Percentiles rank a stretch among this genome's conserved stretches.
phyloP scores from a whole-genome alignment of 2,329 filamentous ascomycete genomes.

The Colletotrichum graminicola region DNA sequence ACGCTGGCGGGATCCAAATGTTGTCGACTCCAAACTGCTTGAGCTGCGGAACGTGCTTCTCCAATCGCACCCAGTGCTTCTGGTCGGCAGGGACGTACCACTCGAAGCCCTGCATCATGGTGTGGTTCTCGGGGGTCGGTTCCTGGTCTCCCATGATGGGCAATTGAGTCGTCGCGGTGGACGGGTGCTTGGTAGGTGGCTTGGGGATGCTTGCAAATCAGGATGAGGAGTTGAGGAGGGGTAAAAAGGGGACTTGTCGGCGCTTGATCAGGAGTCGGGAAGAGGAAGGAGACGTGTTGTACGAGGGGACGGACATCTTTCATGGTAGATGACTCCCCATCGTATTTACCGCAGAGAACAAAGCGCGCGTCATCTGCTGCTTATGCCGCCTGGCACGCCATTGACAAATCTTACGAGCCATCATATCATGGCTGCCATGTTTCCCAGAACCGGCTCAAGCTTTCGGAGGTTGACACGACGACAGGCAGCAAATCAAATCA shows the following conservation, averaged over 20 bases:
- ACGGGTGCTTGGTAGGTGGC: background rate
- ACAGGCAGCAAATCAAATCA: conserved; percentile 31
- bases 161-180: conserved; percentile 5
- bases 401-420: conserved; percentile 11
- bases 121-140: conserved; percentile 59
- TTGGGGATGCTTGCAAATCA: background rate
- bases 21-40: conserved; percentile 73
- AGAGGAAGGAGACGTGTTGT: background rate
- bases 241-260: background rate
- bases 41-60: conserved; percentile 66
- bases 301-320: background rate
- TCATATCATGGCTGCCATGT: conserved; percentile 4
- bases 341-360: background rate
- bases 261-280: background rate
- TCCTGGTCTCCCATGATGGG: conserved; percentile 41
- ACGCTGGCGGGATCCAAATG: conserved; percentile 77
- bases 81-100: conserved; percentile 77
- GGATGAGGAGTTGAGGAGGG: background rate
- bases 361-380: conserved; percentile 3
- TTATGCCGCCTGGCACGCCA: background rate
- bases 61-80: conserved; percentile 73
- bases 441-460: background rate
- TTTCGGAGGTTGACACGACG: conserved; percentile 25
- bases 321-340: background rate
- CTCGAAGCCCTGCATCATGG: conserved; percentile 79